Conservation (phyloP, 345 rosid species). For the Crucihimalaya himalaica region DNA sequence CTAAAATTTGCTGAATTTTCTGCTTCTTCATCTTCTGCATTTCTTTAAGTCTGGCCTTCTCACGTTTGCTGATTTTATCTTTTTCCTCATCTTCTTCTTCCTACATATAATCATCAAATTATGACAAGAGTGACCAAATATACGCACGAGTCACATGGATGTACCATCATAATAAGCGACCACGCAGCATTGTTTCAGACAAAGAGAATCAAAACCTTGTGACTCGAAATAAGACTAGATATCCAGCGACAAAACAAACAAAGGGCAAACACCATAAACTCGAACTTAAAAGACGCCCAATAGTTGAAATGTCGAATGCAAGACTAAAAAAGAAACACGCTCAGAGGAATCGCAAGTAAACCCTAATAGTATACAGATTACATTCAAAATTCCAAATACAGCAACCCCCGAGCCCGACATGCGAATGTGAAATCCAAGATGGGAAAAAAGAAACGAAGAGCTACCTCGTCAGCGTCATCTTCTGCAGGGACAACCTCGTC, state of each 20-base stretch:
- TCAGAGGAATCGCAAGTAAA: background rate
- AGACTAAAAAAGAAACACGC: slow-evolving; percentile 11
- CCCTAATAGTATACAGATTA: slow-evolving; percentile 1
- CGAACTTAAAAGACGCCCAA: background rate
- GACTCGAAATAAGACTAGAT: background rate
- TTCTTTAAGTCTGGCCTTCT: slow-evolving; percentile 76
- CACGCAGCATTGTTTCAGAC: background rate
- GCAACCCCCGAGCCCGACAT: background rate
- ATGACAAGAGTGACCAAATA: background rate
- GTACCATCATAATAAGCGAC: slow-evolving; percentile 1
- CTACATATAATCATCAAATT: slow-evolving; percentile 38
- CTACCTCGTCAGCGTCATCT: slow-evolving; percentile 60
- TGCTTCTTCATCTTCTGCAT: slow-evolving; percentile 79
- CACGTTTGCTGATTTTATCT: slow-evolving; percentile 73
- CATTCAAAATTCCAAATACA: slow-evolving; percentile 3
- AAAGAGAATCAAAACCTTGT: background rate
- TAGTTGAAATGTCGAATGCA: background rate
- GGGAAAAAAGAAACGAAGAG: background rate
- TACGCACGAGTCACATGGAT: background rate
- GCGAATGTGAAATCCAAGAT: slow-evolving; percentile 9
- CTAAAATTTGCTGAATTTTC: slow-evolving; percentile 90
- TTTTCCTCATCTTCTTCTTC: slow-evolving; percentile 43
- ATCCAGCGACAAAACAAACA: too few relatives aligned
- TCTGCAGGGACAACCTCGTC: slow-evolving; percentile 24
- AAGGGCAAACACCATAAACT: background rate